Evolutionary conservation across 257 asterid species (phyloP).

Genomic region (Petunia secreta): DNA sequence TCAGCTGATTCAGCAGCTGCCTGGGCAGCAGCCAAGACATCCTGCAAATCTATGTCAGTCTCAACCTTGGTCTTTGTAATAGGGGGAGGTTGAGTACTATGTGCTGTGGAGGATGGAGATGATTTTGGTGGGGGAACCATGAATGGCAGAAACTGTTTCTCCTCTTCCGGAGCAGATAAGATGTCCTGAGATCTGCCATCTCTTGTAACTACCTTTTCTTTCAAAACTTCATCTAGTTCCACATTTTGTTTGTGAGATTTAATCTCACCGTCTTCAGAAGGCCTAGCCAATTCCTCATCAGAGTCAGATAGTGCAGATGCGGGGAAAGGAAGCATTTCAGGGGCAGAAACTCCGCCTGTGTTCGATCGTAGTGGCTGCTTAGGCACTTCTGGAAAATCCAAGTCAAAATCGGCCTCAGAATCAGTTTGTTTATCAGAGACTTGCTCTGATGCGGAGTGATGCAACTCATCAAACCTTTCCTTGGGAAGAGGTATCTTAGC

Average conservation of each 20-base stretch:
- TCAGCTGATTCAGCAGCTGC: conserved; percentile 93
- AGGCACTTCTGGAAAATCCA: conserved; percentile 85
- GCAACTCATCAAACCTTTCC: conserved; percentile 54
- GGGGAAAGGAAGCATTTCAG: conserved; percentile 90
- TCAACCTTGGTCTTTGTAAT: conserved; percentile 40
- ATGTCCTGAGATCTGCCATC: conserved; percentile 1
- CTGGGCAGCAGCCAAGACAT: conserved; percentile 82
- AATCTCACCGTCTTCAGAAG: conserved; percentile 30
- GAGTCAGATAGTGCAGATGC: conserved; percentile 68
- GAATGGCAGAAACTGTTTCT: conserved; percentile 30
- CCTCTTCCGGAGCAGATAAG: conserved; percentile 17
- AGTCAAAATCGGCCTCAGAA: conserved; percentile 65
- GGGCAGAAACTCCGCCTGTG: conserved; percentile 50
- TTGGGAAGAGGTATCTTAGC: conserved; percentile 65
- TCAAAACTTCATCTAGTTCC: conserved; percentile 36
- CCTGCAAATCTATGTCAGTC: conserved; percentile 60
- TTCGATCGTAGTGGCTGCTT: conserved; percentile 59
- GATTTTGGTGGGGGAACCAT: conserved; percentile 60
- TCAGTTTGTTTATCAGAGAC: conserved; percentile 47
- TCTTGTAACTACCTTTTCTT: conserved; percentile 17
- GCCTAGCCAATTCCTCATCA: conserved; percentile 50
- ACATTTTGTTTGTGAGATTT: conserved; percentile 30
- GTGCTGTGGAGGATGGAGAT: conserved; percentile 35
- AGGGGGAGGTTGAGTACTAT: conserved; percentile 33
- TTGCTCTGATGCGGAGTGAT: conserved; percentile 44